Conservation (phyloP, 371 early-diverging fungal species). For the Mucor indicus region DNA sequence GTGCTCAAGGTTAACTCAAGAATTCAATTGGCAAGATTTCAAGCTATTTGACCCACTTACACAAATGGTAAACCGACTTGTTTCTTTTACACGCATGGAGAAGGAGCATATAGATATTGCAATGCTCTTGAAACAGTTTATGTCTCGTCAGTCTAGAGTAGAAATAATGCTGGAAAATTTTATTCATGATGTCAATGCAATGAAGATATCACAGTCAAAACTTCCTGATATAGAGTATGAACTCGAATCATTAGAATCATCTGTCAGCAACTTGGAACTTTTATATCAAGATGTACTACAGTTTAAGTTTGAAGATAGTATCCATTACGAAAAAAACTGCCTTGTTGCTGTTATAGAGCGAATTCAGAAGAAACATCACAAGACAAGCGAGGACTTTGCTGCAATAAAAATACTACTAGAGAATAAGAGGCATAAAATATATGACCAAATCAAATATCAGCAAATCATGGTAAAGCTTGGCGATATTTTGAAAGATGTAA, state of each 20-base stretch:
- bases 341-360: not conserved
- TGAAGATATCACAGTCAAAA: too few relatives aligned
- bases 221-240: slow-evolving; percentile 9
- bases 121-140: not conserved
- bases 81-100: too few relatives aligned
- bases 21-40: too few relatives aligned
- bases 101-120: not conserved
- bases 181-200: not conserved
- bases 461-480: slow-evolving; percentile 23
- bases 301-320: not conserved
- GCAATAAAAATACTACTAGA: not conserved
- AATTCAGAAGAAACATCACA: not conserved
- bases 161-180: not conserved
- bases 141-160: not conserved
- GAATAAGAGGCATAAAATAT: not conserved
- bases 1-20: too few relatives aligned
- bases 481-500: slow-evolving; percentile 24
- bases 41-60: too few relatives aligned
- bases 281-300: too few relatives aligned
- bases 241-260: slow-evolving; percentile 15
- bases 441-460: not conserved
- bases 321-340: not conserved
- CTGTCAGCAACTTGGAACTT: not conserved
- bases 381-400: not conserved
- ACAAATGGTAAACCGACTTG: too few relatives aligned